Conservation (phyloP, 257 asterid species). For the Solanum chilense region DNA sequence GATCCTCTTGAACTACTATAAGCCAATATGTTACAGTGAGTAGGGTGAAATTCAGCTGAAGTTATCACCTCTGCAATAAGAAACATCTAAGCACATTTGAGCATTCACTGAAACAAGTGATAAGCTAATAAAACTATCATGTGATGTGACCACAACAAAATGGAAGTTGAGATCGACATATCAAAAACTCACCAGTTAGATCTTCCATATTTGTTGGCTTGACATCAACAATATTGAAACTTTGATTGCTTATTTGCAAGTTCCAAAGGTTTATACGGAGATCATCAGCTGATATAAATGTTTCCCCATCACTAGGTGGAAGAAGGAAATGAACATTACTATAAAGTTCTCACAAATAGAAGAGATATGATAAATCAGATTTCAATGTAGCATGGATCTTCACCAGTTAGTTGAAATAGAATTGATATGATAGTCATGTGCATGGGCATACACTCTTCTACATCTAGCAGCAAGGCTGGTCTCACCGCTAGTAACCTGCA, state of each 20-base stretch:
- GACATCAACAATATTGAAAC: slow-evolving; percentile 86
- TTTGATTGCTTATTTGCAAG: slow-evolving; percentile 80
- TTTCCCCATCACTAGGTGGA: slow-evolving; percentile 72
- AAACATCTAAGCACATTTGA: slow-evolving; percentile 3
- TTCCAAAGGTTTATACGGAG: slow-evolving; percentile 85
- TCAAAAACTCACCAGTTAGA: slow-evolving; percentile 48
- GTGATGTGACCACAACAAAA: not conserved
- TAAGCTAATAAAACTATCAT: not conserved
- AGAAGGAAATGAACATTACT: not conserved
- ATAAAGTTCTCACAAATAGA: not conserved
- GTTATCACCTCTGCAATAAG: slow-evolving; percentile 76
- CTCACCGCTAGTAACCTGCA: slow-evolving; percentile 70
- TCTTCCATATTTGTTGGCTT: slow-evolving; percentile 92
- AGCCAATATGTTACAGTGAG: slow-evolving; percentile 79
- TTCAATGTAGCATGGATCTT: not conserved
- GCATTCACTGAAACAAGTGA: not conserved
- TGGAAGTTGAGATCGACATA: not conserved
- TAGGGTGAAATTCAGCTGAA: slow-evolving; percentile 88
- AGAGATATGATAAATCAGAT: not conserved
- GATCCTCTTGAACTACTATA: slow-evolving; percentile 92
- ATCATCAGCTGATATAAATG: slow-evolving; percentile 92
- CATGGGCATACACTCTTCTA: slow-evolving; percentile 84
- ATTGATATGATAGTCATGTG: slow-evolving; percentile 86
- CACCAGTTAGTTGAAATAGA: slow-evolving; percentile 86
- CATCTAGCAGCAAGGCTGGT: slow-evolving; percentile 72